A percentile compares a stretch with the other conserved stretches of the same genome.
Conservation (phyloP, 805 yeast species). For the Kodamaea fukazawae region DNA sequence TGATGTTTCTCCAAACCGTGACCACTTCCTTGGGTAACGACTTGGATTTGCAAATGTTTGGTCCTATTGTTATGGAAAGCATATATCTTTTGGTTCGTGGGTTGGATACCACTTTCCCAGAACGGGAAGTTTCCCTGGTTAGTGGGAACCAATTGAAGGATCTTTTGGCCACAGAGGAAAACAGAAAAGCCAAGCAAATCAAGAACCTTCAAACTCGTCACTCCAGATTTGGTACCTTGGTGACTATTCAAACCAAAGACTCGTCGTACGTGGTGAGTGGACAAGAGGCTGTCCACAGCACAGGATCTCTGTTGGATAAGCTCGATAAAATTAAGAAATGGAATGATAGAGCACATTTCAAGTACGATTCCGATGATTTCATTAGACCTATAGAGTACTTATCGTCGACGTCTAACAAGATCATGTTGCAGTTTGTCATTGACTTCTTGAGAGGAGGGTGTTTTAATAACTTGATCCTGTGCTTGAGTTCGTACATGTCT, state of each 20-base stretch:
- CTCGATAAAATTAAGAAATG: constrained; percentile 70
- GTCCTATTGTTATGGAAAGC: constrained; percentile 64
- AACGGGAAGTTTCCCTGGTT: too few relatives aligned
- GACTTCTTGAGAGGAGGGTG: constrained; percentile 64
- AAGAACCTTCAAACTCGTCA: constrained; percentile 69
- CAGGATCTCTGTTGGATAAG: constrained; percentile 53
- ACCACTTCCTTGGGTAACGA: constrained; percentile 63
- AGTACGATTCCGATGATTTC: constrained; percentile 41
- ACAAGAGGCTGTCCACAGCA: constrained; percentile 56
- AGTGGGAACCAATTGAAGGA: constrained; percentile 33
- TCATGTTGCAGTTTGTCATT: constrained; percentile 46
- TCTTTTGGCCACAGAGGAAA: constrained; percentile 59
- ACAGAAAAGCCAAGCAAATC: constrained; percentile 46
- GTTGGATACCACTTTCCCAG: too few relatives aligned
- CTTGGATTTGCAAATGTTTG: constrained; percentile 60
- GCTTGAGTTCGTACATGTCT: constrained; percentile 47
- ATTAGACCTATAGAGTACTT: constrained; percentile 27
- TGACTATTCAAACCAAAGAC: constrained; percentile 64
- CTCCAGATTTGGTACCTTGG: constrained; percentile 84
- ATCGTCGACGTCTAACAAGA: constrained; percentile 20
- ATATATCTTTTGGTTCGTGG: constrained; percentile 62
- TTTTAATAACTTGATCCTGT: constrained; percentile 61
- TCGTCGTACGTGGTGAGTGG: constrained; percentile 68
- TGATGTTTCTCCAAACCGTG: constrained; percentile 69
- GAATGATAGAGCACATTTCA: constrained; percentile 43